Conservation (phyloP, 2,329 filamentous ascomycete genomes). For the Fusarium brevicatenulatum region DNA sequence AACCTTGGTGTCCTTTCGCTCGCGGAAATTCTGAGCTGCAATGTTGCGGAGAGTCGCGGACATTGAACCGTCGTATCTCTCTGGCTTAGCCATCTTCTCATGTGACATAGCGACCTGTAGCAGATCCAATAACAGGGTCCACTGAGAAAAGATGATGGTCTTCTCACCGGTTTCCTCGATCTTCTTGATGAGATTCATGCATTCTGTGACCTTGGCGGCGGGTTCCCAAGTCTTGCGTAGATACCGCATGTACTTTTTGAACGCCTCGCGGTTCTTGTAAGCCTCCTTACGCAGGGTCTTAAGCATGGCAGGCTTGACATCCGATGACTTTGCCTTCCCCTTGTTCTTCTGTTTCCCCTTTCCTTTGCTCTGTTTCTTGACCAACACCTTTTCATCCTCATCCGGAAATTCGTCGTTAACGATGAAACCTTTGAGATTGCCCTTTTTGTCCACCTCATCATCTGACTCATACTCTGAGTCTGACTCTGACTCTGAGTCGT, state of each 20-base stretch:
- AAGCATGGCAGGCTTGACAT: slow-evolving; percentile 66
- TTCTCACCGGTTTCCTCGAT: slow-evolving; percentile 72
- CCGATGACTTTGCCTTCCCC: slow-evolving; percentile 54
- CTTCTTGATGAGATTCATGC: slow-evolving; percentile 77
- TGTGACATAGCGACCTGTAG: slow-evolving; percentile 79
- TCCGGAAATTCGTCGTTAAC: slow-evolving; percentile 53
- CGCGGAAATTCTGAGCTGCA: slow-evolving; percentile 73
- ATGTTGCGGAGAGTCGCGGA: slow-evolving; percentile 72
- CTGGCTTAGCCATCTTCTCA: slow-evolving; percentile 67
- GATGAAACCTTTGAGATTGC: slow-evolving; percentile 64
- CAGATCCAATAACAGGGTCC: slow-evolving; percentile 78
- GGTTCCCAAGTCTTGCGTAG: slow-evolving; percentile 76
- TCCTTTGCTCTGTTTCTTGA: slow-evolving; percentile 38
- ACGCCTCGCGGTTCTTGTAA: slow-evolving; percentile 70
- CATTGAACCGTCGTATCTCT: slow-evolving; percentile 86
- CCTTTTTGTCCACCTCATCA: slow-evolving; percentile 49
- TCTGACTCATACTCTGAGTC: slow-evolving; percentile 47
- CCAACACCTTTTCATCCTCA: slow-evolving; percentile 26
- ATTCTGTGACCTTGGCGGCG: slow-evolving; percentile 84
- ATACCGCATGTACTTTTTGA: slow-evolving; percentile 74
- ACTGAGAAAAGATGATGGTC: slow-evolving; percentile 81
- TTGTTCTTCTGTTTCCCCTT: slow-evolving; percentile 44
- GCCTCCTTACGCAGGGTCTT: slow-evolving; percentile 73
- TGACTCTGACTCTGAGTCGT: slow-evolving; percentile 43
- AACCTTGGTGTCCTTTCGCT: slow-evolving; percentile 72